A percentile compares a stretch with the other conserved stretches of the same genome.
phyloP scores from a whole-genome alignment of 2,329 filamentous ascomycete genomes.

The Colletotrichum lentis region DNA sequence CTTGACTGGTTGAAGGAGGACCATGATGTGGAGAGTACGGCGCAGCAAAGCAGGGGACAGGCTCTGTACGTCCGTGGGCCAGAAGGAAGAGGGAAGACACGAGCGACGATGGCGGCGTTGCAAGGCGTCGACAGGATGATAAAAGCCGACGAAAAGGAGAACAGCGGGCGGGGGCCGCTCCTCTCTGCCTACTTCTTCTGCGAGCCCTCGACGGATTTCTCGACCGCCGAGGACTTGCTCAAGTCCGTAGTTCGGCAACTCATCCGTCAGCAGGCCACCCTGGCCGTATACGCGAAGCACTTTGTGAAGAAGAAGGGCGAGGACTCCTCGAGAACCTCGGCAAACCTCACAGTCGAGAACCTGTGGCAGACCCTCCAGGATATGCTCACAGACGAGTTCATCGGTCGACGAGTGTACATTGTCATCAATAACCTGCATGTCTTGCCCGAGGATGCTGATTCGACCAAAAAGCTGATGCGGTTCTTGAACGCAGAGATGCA shows the following conservation, averaged over 20 bases:
- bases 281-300: slow-evolving; percentile 50
- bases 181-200: slow-evolving; percentile 54
- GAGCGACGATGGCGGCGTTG: slow-evolving; percentile 50
- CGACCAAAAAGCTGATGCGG: slow-evolving; percentile 49
- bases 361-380: slow-evolving; percentile 54
- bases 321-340: slow-evolving; percentile 43
- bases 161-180: slow-evolving; percentile 42
- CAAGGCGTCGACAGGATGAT: slow-evolving; percentile 48
- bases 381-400: slow-evolving; percentile 51
- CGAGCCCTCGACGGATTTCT: slow-evolving; percentile 49
- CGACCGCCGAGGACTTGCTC: slow-evolving; percentile 51
- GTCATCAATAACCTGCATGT: slow-evolving; percentile 53
- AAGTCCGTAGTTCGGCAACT: slow-evolving; percentile 53
- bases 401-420: slow-evolving; percentile 50
- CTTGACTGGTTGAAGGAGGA: slow-evolving; percentile 47
- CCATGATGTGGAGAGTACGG: slow-evolving; percentile 12
- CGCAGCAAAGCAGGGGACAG: slow-evolving; percentile 40
- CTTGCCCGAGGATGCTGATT: slow-evolving; percentile 46
- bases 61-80: slow-evolving; percentile 53
- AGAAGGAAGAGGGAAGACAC: slow-evolving; percentile 54
- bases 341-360: slow-evolving; percentile 49
- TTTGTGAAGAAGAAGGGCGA: slow-evolving; percentile 47
- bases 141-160: slow-evolving; percentile 36
- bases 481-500: slow-evolving; percentile 46
- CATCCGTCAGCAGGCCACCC: slow-evolving; percentile 46